Percentiles rank a stretch among this genome's conserved stretches.
These are phyloP conservation scores for Oryza meyeriana DNA, from an alignment of 176 grass and related monocot genomes.

Conservation along the genomic window DNA sequence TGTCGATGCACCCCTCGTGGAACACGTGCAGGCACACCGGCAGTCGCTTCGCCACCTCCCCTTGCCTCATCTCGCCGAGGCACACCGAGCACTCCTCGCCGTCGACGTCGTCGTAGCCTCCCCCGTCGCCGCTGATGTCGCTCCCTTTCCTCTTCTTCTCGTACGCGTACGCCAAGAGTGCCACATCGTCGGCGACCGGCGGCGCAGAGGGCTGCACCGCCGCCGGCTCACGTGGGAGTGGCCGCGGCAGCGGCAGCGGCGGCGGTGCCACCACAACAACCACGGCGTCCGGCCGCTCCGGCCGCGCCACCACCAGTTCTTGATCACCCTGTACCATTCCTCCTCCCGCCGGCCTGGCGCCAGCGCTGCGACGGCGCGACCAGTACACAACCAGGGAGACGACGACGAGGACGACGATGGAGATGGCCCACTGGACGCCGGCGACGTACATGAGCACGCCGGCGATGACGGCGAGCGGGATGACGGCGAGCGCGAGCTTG, in stretches of 20 bases:
- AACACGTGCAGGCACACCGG: constrained; percentile 31
- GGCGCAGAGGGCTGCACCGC: neutral
- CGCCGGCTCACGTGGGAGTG: neutral
- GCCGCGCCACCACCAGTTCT: neutral
- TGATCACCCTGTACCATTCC: neutral
- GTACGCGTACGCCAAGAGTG: neutral
- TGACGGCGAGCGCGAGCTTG: neutral
- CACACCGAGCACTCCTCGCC: constrained; percentile 15
- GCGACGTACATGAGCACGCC: neutral
- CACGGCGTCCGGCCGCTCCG: neutral
- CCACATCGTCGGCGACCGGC: neutral
- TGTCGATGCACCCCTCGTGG: constrained; percentile 30
- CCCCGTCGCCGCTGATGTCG: neutral
- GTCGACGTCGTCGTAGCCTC: neutral
- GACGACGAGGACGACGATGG: neutral
- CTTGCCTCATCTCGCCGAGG: constrained; percentile 21
- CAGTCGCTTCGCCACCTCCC: constrained; percentile 29
- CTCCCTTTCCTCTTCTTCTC: constrained; percentile 1
- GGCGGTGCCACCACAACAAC: neutral
- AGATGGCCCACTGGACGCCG: too few species aligned
- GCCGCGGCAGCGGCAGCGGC: too few species aligned
- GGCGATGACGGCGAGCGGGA: neutral
- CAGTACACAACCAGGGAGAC: neutral
- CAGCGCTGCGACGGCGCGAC: neutral
- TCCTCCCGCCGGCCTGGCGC: neutral